Conservation (phyloP, 1,284 basidiomycete species). For the Ustilago sp. region DNA sequence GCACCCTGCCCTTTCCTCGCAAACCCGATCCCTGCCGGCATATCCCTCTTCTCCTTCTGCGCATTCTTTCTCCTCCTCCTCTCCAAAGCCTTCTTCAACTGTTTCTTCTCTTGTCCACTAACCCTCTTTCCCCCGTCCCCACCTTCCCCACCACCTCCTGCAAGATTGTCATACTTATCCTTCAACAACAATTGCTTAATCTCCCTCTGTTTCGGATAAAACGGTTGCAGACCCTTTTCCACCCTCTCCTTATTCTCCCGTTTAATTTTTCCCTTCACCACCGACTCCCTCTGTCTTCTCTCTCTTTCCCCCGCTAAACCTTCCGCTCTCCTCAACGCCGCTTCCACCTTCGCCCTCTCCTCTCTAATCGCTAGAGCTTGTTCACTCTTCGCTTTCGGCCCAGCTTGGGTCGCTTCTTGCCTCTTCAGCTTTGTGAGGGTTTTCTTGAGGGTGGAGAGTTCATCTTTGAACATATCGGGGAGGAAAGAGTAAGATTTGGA, state of each 20-base stretch:
- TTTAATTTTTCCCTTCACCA: constrained; percentile 74
- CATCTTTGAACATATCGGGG: constrained; percentile 76
- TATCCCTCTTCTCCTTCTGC: constrained; percentile 84
- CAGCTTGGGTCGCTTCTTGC: constrained; percentile 77
- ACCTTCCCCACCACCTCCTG: constrained; percentile 19
- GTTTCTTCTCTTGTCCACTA: constrained; percentile 67
- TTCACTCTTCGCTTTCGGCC: constrained; percentile 75
- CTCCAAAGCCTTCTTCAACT: constrained; percentile 83
- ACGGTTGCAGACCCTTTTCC: constrained; percentile 70
- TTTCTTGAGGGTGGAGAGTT: constrained; percentile 78
- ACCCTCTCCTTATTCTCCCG: constrained; percentile 63
- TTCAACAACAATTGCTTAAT: constrained; percentile 57
- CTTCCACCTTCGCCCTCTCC: constrained; percentile 82
- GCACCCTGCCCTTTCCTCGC: constrained; percentile 17
- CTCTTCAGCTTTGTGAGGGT: constrained; percentile 79
- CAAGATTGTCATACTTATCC: constrained; percentile 56
- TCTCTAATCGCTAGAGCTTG: constrained; percentile 71
- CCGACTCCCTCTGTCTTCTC: constrained; percentile 73
- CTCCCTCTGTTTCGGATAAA: constrained; percentile 88
- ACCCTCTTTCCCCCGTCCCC: constrained; percentile 23
- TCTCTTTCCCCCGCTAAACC: constrained; percentile 77
- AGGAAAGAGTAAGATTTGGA: constrained; percentile 83
- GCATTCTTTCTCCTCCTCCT: constrained; percentile 87
- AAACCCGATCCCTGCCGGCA: constrained; percentile 51
- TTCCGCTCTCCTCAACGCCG: constrained; percentile 80